Conservation (phyloP, 176 grass and related monocot genomes). For the Rhynchospora tenuis region DNA sequence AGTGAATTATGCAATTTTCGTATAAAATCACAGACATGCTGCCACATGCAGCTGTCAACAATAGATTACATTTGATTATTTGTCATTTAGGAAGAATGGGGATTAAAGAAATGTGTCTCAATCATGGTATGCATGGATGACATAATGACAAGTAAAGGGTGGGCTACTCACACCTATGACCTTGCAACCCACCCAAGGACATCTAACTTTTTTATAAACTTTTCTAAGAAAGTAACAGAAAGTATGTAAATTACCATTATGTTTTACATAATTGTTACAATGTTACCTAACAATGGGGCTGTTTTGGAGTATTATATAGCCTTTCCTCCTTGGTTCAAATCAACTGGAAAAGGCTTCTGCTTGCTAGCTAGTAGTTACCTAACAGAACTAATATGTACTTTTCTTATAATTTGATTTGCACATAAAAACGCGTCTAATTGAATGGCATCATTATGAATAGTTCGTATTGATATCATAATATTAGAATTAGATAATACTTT, state of each 20-base stretch:
- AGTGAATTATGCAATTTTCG: background rate
- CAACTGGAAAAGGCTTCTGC: background rate
- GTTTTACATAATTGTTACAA: background rate
- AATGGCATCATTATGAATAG: background rate
- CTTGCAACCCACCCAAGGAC: slow-evolving; percentile 9
- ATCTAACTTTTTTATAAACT: background rate
- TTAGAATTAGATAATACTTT: too few relatives aligned
- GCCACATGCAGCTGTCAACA: slow-evolving; percentile 15
- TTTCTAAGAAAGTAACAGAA: background rate
- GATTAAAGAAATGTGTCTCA: slow-evolving; percentile 36
- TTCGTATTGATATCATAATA: background rate
- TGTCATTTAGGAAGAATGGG: slow-evolving; percentile 8
- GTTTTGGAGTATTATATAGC: too few relatives aligned
- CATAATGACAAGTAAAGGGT: background rate
- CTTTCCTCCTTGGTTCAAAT: background rate
- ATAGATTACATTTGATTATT: slow-evolving; percentile 19
- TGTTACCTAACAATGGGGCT: background rate
- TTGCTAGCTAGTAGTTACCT: too few relatives aligned
- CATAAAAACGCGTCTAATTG: background rate
- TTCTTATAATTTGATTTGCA: background rate
- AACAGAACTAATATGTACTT: background rate
- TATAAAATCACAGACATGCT: background rate
- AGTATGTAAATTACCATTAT: background rate
- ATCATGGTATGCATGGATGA: slow-evolving; percentile 49
- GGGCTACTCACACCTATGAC: slow-evolving; percentile 39